Conservation (phyloP, 2,329 filamentous ascomycete genomes). For the Alternaria arbusti region DNA sequence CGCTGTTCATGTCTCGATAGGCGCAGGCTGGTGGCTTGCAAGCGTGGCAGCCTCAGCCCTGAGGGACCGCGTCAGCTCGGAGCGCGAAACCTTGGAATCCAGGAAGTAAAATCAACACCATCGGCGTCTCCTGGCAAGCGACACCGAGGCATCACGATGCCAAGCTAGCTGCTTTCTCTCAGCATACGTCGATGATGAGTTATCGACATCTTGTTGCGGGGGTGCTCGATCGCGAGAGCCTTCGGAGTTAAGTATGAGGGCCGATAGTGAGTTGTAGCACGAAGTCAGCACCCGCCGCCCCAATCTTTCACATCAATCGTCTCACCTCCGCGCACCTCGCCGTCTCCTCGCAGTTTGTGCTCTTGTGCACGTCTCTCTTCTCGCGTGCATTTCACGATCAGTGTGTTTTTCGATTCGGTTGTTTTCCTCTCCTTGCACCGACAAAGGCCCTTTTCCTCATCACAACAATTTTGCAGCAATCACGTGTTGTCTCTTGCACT, state of each 20-base stretch:
- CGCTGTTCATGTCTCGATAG: neutral
- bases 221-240: neutral
- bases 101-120: constrained; percentile 2
- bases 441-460: constrained; percentile 1
- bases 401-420: neutral
- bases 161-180: neutral
- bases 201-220: neutral
- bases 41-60: neutral
- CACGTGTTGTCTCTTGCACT: neutral
- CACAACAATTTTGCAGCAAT: neutral
- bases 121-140: neutral
- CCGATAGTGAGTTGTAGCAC: neutral
- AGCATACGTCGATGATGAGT: neutral
- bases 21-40: neutral
- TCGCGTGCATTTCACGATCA: neutral
- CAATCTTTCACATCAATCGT: neutral
- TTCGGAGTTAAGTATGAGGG: neutral
- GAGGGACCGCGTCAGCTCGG: neutral
- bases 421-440: neutral
- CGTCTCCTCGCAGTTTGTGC: neutral
- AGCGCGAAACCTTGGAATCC: neutral
- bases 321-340: neutral
- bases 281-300: neutral
- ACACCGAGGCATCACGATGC: neutral
- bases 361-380: neutral